Evolutionary conservation across 2,329 filamentous ascomycete species (phyloP).

Genomic region (Colletotrichum abscissum): DNA sequence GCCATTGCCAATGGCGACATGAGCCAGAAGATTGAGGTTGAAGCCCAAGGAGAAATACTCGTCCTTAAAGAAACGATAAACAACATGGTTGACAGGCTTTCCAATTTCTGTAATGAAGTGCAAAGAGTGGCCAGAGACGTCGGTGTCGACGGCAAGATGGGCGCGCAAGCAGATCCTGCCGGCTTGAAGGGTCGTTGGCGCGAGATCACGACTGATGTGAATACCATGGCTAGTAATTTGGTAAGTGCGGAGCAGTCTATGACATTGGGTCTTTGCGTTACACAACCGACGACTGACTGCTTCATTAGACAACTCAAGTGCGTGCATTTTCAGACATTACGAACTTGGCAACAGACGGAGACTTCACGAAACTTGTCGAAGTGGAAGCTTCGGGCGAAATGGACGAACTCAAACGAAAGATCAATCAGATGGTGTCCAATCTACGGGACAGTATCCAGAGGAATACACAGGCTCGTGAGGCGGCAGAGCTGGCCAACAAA

Average conservation of each 20-base stretch:
- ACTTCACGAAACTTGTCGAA: conserved; percentile 96
- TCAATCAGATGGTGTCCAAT: conserved; percentile 99
- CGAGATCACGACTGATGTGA: conserved; percentile 96
- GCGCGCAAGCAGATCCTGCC: conserved; percentile 93
- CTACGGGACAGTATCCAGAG: conserved; percentile 95
- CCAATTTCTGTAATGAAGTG: conserved; percentile 95
- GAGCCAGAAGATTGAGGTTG: conserved; percentile 94
- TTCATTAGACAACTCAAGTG: conserved; percentile 88
- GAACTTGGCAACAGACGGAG: conserved; percentile 95
- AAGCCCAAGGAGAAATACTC: conserved; percentile 94
- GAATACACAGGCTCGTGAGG: conserved; percentile 95
- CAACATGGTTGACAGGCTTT: conserved; percentile 96
- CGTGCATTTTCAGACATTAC: conserved; percentile 98
- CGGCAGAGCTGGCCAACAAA: conserved; percentile 95
- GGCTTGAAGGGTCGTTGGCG: conserved; percentile 96
- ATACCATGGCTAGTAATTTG: conserved; percentile 84
- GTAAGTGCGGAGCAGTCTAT: conserved; percentile 47
- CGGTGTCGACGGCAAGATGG: conserved; percentile 98
- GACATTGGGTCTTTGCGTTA: conserved; percentile 1
- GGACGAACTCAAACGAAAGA: conserved; percentile 98
- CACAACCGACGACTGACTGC: conserved; percentile 46
- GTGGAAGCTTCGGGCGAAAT: conserved; percentile 98
- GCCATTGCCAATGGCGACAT: conserved; percentile 96
- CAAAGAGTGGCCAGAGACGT: conserved; percentile 97
- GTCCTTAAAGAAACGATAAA: conserved; percentile 97